Evolutionary conservation across 228 moss, liverwort and hornwort genomes (phyloP), one percentile per base, ranked within the genome.

Genomic region (Sphagnum fallax): DNA sequence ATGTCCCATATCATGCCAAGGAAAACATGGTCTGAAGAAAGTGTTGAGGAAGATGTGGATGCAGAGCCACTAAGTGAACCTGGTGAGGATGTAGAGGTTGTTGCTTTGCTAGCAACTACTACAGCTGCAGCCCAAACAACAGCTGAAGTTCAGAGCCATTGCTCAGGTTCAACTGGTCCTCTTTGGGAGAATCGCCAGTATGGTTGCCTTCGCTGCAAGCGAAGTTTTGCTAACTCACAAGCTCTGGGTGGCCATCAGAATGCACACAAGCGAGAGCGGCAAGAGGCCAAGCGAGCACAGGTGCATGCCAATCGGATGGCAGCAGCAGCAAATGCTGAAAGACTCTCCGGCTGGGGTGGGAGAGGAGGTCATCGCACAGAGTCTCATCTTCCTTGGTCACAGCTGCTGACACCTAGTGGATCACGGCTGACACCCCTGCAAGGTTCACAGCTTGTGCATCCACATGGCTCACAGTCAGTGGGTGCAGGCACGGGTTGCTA

Each of bases 211-310:
- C 93, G 86, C 60, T 97, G 96, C 72, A 76, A 86, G 63, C 75
- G 96, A 70, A 89, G 89, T 67, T 97, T 97, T 14, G 88, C 91
- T n/a, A 97, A 93, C 79, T 97, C 96, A 14, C 96, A 97, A 78
- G 96, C 96, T 49, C 73, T 97, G 50, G 96, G 96, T 4, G 96
- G 96, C 0, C 96, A 97, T 65, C 96, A 97, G 74, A 97, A 97
- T 73, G 96, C 96, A 5, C 96, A 97, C 75, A 97, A 97, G 74
- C 74, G 96, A 72, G 96, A 97, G 83, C 82, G 96, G 50, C 91
- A 86, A 70, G 88, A 89, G 69, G 93, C 93, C 49, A 93, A 93
- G 75, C 89, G 93, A 62, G 93, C 92, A 6, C 96, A 97, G 79
- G 78, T 92, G 75, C 88, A 95, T 65, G 95, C 95, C 3, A 95